These are phyloP conservation scores for Ophiostoma sp. DNA, from an alignment of 2,329 filamentous ascomycete species.

Conservation along the genomic window DNA sequence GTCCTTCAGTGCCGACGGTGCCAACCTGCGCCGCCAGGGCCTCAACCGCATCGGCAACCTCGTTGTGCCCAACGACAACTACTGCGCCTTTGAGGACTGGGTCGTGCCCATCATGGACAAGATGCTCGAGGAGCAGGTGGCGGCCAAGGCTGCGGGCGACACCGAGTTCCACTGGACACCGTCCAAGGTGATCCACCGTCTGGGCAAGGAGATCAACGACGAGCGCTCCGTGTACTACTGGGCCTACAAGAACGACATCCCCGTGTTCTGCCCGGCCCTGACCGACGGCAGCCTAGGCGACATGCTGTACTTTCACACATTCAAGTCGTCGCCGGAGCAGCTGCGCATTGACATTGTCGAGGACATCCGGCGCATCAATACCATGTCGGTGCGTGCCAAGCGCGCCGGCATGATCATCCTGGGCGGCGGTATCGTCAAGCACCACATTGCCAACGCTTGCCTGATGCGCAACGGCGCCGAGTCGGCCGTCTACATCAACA, in stretches of 20 bases:
- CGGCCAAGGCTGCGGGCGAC: slow-evolving; percentile 42
- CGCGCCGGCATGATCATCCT: slow-evolving; percentile 91
- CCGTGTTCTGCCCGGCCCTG: slow-evolving; percentile 91
- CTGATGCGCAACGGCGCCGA: slow-evolving; percentile 97
- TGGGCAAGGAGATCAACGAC: slow-evolving; percentile 92
- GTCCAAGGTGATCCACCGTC: slow-evolving; percentile 79
- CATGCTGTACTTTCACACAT: slow-evolving; percentile 98
- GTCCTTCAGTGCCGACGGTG: slow-evolving; percentile 72
- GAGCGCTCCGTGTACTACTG: slow-evolving; percentile 92
- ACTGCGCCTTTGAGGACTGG: slow-evolving; percentile 98
- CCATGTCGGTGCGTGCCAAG: slow-evolving; percentile 79
- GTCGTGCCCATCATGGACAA: slow-evolving; percentile 88
- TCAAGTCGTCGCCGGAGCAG: slow-evolving; percentile 75
- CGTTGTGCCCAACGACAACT: slow-evolving; percentile 92
- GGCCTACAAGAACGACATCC: slow-evolving; percentile 95
- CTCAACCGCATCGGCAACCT: slow-evolving; percentile 96
- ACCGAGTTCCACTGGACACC: slow-evolving; percentile 85
- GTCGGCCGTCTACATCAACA: slow-evolving; percentile 96
- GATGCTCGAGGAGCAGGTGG: slow-evolving; percentile 92
- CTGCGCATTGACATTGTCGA: slow-evolving; percentile 87
- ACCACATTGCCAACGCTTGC: slow-evolving; percentile 96
- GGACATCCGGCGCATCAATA: slow-evolving; percentile 90
- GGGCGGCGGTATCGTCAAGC: slow-evolving; percentile 92
- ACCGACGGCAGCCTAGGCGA: slow-evolving; percentile 94
- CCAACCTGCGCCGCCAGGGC: slow-evolving; percentile 72